These are phyloP conservation scores for Suillus ampliporus DNA, from an alignment of 768 basidiomycete genomes.

Conservation along the genomic window DNA sequence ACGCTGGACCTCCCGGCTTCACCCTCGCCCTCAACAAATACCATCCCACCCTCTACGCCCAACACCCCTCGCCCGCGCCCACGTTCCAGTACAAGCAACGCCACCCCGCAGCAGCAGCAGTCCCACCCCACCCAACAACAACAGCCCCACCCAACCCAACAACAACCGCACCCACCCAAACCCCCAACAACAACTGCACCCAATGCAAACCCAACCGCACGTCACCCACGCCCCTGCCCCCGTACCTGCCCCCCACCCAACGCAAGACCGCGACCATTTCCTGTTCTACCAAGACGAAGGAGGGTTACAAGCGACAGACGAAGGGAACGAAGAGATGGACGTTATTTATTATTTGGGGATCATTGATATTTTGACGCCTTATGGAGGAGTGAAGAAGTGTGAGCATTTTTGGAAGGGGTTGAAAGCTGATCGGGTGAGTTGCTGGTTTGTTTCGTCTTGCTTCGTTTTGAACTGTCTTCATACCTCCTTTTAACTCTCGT, in stretches of 20 bases:
- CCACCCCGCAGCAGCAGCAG: neutral
- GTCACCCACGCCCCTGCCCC: neutral
- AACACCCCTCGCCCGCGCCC: neutral
- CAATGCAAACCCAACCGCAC: no score
- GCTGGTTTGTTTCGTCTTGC: neutral
- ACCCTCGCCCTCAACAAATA: conserved; percentile 33
- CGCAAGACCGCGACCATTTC: conserved; percentile 59
- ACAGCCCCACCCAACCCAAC: no score
- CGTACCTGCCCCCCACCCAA: neutral
- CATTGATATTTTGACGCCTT: conserved; percentile 97
- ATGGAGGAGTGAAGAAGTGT: conserved; percentile 71
- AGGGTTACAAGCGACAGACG: conserved; percentile 89
- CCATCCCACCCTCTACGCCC: neutral
- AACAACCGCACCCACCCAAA: no score
- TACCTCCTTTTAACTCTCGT: no score
- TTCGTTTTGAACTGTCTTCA: conserved; percentile 10
- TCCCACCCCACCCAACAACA: neutral
- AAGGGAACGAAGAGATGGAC: conserved; percentile 72
- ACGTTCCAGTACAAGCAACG: neutral
- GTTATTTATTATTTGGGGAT: conserved; percentile 94
- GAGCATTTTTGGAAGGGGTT: conserved; percentile 96
- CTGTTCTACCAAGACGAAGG: conserved; percentile 98
- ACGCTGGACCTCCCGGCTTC: conserved; percentile 61
- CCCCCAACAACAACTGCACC: no score
- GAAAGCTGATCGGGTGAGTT: conserved; percentile 81